A percentile compares a stretch with the other conserved stretches of the same genome.
Evolutionary conservation across 371 early-diverging fungal genomes (phyloP).

Genomic region (Mortierella sp.): DNA sequence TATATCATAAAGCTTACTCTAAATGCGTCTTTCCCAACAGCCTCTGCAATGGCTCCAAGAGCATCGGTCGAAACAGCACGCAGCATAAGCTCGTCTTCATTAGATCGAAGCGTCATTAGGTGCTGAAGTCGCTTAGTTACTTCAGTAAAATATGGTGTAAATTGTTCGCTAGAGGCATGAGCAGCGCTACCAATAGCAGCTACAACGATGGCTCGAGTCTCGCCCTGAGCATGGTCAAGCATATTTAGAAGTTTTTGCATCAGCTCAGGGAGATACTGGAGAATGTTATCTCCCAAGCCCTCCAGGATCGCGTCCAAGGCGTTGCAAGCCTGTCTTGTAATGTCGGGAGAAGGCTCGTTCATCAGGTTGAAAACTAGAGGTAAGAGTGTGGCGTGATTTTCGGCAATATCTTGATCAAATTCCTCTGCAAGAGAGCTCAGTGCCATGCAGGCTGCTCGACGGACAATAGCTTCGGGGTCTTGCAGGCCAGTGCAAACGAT

Average conservation of each 20-base stretch:
- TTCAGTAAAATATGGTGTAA: slow-evolving; percentile 84
- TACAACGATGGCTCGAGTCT: slow-evolving; percentile 79
- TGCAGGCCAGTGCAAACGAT: slow-evolving; percentile 83
- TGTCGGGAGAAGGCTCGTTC: slow-evolving; percentile 78
- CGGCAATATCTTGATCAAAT: slow-evolving; percentile 82
- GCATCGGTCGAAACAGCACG: slow-evolving; percentile 92
- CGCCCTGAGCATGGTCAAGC: slow-evolving; percentile 73
- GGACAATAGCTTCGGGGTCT: slow-evolving; percentile 83
- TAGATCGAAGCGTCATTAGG: slow-evolving; percentile 78
- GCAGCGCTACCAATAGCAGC: slow-evolving; percentile 93
- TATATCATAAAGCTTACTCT: slow-evolving; percentile 52
- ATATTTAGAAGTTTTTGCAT: slow-evolving; percentile 84
- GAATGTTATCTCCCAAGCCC: slow-evolving; percentile 81
- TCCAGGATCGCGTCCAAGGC: slow-evolving; percentile 91
- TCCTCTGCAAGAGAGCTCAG: slow-evolving; percentile 87
- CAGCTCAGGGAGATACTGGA: slow-evolving; percentile 84
- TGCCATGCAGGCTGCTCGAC: slow-evolving; percentile 91
- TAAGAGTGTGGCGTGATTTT: slow-evolving; percentile 82
- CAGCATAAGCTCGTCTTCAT: slow-evolving; percentile 75
- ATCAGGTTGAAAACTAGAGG: slow-evolving; percentile 87
- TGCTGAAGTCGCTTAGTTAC: slow-evolving; percentile 78
- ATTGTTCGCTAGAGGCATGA: slow-evolving; percentile 80
- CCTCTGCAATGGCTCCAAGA: slow-evolving; percentile 87
- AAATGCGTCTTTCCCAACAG: slow-evolving; percentile 88
- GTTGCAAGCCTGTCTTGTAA: slow-evolving; percentile 84